These are phyloP conservation scores for Pestalotiopsis sp. DNA, from an alignment of 2,329 filamentous ascomycete species.

Conservation along the genomic window DNA sequence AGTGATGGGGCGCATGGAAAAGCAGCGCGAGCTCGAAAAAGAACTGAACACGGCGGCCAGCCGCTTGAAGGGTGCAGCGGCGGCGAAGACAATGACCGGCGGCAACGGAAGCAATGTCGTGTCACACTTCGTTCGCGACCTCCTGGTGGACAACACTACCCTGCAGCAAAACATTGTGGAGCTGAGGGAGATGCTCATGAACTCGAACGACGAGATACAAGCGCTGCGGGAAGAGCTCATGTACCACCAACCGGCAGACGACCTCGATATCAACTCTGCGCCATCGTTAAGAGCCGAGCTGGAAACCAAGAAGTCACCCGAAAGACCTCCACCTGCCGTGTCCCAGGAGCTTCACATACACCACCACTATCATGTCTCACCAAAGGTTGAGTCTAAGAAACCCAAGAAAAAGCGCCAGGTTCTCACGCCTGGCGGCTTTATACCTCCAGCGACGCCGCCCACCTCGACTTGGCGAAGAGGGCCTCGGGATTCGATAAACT, in stretches of 20 bases:
- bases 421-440: constrained; percentile 63
- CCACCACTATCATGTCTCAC: constrained; percentile 83
- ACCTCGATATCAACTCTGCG: constrained; percentile 40
- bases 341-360: constrained; percentile 88
- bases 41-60: constrained; percentile 80
- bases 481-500: constrained; percentile 46
- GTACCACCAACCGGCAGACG: constrained; percentile 71
- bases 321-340: constrained; percentile 37
- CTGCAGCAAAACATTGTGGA: constrained; percentile 91
- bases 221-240: constrained; percentile 79
- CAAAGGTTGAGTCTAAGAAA: constrained; percentile 63
- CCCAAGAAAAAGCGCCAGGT: constrained; percentile 74
- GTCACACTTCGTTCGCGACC: constrained; percentile 94
- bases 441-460: constrained; percentile 52
- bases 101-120: constrained; percentile 71
- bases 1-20: constrained; percentile 80
- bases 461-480: constrained; percentile 32
- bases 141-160: constrained; percentile 93
- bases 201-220: constrained; percentile 93
- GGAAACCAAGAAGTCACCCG: constrained; percentile 46
- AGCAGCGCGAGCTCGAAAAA: constrained; percentile 78
- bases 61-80: constrained; percentile 79
- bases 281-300: constrained; percentile 75
- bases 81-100: constrained; percentile 64
- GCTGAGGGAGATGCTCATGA: constrained; percentile 85